A percentile compares a stretch with the other conserved stretches of the same genome.
Conservation (phyloP, 2,329 filamentous ascomycete genomes). For the Colletotrichum sp. region DNA sequence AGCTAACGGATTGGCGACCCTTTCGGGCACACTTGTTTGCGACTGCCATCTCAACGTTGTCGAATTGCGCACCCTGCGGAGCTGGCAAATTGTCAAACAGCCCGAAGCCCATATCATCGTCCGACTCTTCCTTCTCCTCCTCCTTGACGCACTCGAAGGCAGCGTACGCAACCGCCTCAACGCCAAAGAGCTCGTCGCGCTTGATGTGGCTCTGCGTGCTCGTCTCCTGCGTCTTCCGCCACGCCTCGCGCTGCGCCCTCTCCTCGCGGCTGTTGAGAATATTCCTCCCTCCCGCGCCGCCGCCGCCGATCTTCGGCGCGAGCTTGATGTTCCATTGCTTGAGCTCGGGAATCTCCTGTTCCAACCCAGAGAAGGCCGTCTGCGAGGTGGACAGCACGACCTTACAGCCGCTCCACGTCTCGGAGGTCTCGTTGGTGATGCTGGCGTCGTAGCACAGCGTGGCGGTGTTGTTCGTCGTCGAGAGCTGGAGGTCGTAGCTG, state of each 20-base stretch:
- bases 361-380: conserved; percentile 60
- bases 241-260: conserved; percentile 32
- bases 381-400: conserved; percentile 69
- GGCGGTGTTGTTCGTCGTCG: conserved; percentile 57
- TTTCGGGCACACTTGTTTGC: not conserved
- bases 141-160: not conserved
- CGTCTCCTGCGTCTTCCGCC: conserved; percentile 33
- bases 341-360: conserved; percentile 60
- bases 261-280: conserved; percentile 47
- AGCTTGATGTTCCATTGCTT: conserved; percentile 63
- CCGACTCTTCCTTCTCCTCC: not conserved
- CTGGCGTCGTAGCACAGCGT: conserved; percentile 66
- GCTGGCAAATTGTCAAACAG: not conserved
- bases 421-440: conserved; percentile 66
- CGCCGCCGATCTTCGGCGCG: conserved; percentile 29
- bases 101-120: not conserved
- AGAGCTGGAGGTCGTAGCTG: conserved; percentile 67
- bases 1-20: not conserved
- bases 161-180: not conserved
- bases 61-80: conserved; percentile 17
- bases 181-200: not conserved
- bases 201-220: not conserved
- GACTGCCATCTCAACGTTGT: not conserved
- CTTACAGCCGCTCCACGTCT: conserved; percentile 67
- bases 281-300: conserved; percentile 16